These are phyloP conservation scores for Claviceps capensis DNA, from an alignment of 2,329 filamentous ascomycete genomes.

Conservation along the genomic window DNA sequence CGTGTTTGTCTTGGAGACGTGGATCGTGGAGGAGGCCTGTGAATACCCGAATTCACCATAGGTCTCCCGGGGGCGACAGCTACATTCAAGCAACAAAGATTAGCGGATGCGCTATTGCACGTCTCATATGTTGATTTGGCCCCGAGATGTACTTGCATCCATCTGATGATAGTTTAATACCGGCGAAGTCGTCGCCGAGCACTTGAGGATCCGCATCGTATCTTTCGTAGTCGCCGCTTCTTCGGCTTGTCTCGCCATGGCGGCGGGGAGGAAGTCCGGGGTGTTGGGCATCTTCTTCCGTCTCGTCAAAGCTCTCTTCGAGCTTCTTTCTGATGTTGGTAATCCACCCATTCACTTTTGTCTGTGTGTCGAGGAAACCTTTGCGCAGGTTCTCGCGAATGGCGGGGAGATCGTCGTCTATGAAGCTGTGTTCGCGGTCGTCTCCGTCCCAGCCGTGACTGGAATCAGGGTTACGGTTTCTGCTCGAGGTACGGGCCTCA, in stretches of 20 bases:
- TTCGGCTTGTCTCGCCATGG: slow-evolving; percentile 47
- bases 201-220: slow-evolving; percentile 93
- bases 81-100: background rate
- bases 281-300: slow-evolving; percentile 31
- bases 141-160: slow-evolving; percentile 36
- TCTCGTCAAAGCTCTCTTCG: slow-evolving; percentile 73
- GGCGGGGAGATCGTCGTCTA: slow-evolving; percentile 88
- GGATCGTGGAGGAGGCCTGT: slow-evolving; percentile 50
- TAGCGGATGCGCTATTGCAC: background rate
- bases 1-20: slow-evolving; percentile 35
- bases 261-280: slow-evolving; percentile 27
- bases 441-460: slow-evolving; percentile 30
- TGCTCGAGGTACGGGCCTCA: slow-evolving; percentile 40
- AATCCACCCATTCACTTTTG: slow-evolving; percentile 87
- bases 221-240: slow-evolving; percentile 76
- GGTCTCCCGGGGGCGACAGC: slow-evolving; percentile 14
- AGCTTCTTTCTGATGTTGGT: slow-evolving; percentile 83
- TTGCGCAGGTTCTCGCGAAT: slow-evolving; percentile 89
- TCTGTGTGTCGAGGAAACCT: slow-evolving; percentile 88
- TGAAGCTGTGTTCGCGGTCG: slow-evolving; percentile 73
- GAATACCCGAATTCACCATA: slow-evolving; percentile 62
- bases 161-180: slow-evolving; percentile 48
- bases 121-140: background rate
- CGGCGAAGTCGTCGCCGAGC: slow-evolving; percentile 76
- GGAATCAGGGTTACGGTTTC: slow-evolving; percentile 25